phyloP scores from a whole-genome alignment of 768 basidiomycete genomes.

The Chalciporus sphaerocephalus region DNA sequence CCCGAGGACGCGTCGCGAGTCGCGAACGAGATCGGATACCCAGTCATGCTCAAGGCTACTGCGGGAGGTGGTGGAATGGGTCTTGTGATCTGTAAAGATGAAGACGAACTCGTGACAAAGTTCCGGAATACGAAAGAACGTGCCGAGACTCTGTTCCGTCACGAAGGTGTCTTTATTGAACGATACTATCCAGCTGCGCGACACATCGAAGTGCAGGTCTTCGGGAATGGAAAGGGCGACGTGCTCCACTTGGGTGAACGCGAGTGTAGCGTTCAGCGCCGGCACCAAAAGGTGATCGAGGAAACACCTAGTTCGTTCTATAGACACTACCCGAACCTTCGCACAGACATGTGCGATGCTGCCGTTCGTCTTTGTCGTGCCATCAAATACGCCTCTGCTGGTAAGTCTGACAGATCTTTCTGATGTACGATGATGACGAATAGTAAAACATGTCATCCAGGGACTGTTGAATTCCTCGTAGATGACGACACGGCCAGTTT shows the following conservation, averaged over 20 bases:
- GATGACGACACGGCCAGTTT: conserved; percentile 49
- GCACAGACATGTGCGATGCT: conserved; percentile 47
- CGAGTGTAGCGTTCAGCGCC: conserved; percentile 64
- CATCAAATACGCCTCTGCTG: conserved; percentile 57
- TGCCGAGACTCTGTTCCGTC: conserved; percentile 46
- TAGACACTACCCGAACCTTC: conserved; percentile 37
- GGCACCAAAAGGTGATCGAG: conserved; percentile 73
- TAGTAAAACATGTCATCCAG: conserved; percentile 26
- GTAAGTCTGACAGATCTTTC: conserved; percentile 25
- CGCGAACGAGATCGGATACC: conserved; percentile 47
- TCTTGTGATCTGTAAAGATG: conserved; percentile 48
- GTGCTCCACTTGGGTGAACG: conserved; percentile 65
- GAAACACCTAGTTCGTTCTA: conserved; percentile 65
- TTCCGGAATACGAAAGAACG: conserved; percentile 38
- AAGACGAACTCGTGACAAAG: conserved; percentile 33
- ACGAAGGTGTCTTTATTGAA: conserved; percentile 55
- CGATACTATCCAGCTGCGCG: conserved; percentile 50
- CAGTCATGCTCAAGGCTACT: conserved; percentile 63
- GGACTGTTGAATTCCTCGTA: conserved; percentile 66
- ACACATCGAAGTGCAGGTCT: conserved; percentile 69
- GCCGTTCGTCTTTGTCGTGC: conserved; percentile 45
- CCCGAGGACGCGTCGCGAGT: conserved; percentile 39
- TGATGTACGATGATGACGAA: background rate
- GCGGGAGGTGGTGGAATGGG: conserved; percentile 72
- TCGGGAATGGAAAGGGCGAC: conserved; percentile 58